phyloP scores from a whole-genome alignment of 805 yeast genomes.

The Millerago galiae region DNA sequence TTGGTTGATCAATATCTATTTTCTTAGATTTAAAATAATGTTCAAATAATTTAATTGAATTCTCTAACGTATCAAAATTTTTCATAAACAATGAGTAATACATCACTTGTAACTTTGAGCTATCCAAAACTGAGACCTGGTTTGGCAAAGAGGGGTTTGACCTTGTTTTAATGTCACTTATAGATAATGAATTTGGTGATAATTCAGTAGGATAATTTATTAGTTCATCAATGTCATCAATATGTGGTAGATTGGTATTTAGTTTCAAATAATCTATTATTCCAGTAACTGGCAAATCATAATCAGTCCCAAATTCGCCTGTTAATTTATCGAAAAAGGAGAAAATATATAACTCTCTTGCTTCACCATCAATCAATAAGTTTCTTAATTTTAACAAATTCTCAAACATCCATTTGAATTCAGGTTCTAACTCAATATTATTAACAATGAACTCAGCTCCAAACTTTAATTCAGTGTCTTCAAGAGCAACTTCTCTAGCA shows the following conservation, averaged over 20 bases:
- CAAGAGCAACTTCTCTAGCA: too few relatives aligned
- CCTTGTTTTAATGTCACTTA: constrained; percentile 62
- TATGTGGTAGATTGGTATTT: not conserved
- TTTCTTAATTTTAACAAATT: constrained; percentile 35
- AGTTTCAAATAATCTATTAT: constrained; percentile 42
- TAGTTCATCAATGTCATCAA: constrained; percentile 11
- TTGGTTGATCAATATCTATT: constrained; percentile 41
- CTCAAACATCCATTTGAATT: constrained; percentile 19
- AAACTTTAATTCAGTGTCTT: too few relatives aligned
- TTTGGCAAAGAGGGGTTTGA: constrained; percentile 35
- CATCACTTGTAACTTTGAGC: constrained; percentile 54
- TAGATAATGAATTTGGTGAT: constrained; percentile 22
- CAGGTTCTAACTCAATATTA: not conserved
- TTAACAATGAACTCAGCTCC: too few relatives aligned
- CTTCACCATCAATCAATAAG: constrained; percentile 41
- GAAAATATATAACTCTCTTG: constrained; percentile 54
- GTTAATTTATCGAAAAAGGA: constrained; percentile 15
- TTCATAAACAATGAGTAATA: constrained; percentile 49
- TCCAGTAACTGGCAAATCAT: constrained; percentile 49
- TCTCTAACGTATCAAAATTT: constrained; percentile 22
- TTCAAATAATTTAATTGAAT: constrained; percentile 29
- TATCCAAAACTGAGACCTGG: constrained; percentile 41
- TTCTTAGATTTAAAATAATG: constrained; percentile 43
- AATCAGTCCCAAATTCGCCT: constrained; percentile 13
- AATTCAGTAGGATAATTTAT: not conserved